Evolutionary conservation across 805 yeast genomes (phyloP).

Genomic region (Suhomyces vadensis): DNA sequence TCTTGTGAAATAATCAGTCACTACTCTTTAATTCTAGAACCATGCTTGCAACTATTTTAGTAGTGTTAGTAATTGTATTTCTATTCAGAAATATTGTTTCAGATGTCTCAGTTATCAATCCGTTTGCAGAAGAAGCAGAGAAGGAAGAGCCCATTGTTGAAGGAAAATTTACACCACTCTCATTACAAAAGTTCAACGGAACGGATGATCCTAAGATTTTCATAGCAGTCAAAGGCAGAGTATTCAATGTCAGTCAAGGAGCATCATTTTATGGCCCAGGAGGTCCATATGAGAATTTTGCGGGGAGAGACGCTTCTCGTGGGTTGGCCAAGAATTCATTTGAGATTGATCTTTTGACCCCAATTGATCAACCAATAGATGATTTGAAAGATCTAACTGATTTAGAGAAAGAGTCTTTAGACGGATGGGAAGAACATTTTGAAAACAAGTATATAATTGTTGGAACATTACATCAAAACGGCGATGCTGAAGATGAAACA

Average conservation of each 20-base stretch:
- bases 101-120: slow-evolving; percentile 32
- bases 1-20: background rate
- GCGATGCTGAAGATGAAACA: slow-evolving; percentile 4
- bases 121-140: slow-evolving; percentile 26
- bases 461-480: slow-evolving; percentile 58
- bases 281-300: slow-evolving; percentile 92
- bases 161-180: slow-evolving; percentile 68
- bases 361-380: slow-evolving; percentile 79
- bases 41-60: slow-evolving; percentile 31
- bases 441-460: slow-evolving; percentile 77
- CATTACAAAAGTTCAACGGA: slow-evolving; percentile 78
- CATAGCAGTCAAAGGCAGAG: slow-evolving; percentile 82
- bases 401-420: slow-evolving; percentile 64
- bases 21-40: background rate
- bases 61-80: slow-evolving; percentile 32
- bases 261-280: slow-evolving; percentile 92
- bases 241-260: slow-evolving; percentile 79
- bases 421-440: slow-evolving; percentile 86
- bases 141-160: slow-evolving; percentile 36
- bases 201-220: slow-evolving; percentile 76
- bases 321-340: slow-evolving; percentile 89
- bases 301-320: slow-evolving; percentile 93
- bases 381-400: slow-evolving; percentile 57
- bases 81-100: slow-evolving; percentile 29
- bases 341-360: slow-evolving; percentile 63